Evolutionary conservation across 805 yeast genomes (phyloP), one percentile per base, ranked within the genome.

Genomic region (Lipomyces spencermartinsiae): DNA sequence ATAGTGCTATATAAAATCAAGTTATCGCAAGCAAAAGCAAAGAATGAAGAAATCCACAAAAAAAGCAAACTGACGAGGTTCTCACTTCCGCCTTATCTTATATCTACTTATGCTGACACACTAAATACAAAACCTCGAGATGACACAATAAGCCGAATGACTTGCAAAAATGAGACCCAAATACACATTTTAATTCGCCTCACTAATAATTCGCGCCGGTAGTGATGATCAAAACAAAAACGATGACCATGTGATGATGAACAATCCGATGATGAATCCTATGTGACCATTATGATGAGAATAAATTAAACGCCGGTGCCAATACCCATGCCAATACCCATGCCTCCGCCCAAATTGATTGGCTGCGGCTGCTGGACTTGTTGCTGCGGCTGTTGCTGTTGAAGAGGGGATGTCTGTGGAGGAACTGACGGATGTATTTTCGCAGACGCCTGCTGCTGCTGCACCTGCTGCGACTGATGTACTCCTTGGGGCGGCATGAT

Each of bases 321-420:
- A 6, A 65, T 51, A 25, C 59, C 53, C 59, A 62, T 59, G 9
- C 68, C 65, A 29, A 65, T 49, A 14, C 67, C 65, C 60, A 65
- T 65, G 9, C 59, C 39, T 2, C n/a, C 39, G 19, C 61, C 61
- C 46, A 53, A 56, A 33, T 56, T 51, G 31, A 61, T 39, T 14
- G 39, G 39, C 55, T 53, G 56, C 22, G 39, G 64, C 29, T 43
- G 19, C 8, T 64, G 66, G 22, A 31, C 25, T 35, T 59, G 54
- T 39, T 60, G 64, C 31, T 59, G 64, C 4, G 62, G 7, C 49
- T 7, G n/a, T 19, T 43, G 49, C 49, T 12, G 22, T 12, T 43
- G 49, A 19, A 43, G 8, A 1, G 16, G 49, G 10, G 49, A n/a
- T 9, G 31, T 25, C 56, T 53, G 56, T 10, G n/a, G 34, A 12